These are phyloP conservation scores for Sporisorium iseilematis-ciliati DNA, from an alignment of 1,284 basidiomycete species.

Conservation along the genomic window DNA sequence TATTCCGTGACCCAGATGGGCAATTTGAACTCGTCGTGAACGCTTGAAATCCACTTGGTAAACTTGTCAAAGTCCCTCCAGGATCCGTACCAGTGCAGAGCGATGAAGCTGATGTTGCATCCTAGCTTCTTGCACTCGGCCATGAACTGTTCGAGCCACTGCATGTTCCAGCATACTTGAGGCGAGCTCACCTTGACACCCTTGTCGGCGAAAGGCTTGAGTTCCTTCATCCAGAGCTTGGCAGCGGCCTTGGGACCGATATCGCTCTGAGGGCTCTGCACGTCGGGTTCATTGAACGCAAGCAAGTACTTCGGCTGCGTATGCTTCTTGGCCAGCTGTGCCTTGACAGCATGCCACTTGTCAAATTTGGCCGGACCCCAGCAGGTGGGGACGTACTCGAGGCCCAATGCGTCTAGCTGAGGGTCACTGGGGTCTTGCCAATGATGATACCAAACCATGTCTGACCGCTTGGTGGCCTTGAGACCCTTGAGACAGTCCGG, in stretches of 20 bases:
- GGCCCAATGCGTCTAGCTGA: slow-evolving; percentile 39
- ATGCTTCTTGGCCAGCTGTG: slow-evolving; percentile 24
- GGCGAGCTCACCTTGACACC: slow-evolving; percentile 63
- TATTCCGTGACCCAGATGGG: slow-evolving; percentile 68
- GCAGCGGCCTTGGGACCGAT: slow-evolving; percentile 57
- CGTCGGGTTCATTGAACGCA: slow-evolving; percentile 65
- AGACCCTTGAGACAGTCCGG: slow-evolving; percentile 35
- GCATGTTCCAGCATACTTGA: slow-evolving; percentile 65
- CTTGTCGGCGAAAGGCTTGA: slow-evolving; percentile 58
- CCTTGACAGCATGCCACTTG: slow-evolving; percentile 58
- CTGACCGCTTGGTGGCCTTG: slow-evolving; percentile 15
- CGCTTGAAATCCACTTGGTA: slow-evolving; percentile 52
- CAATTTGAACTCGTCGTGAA: slow-evolving; percentile 46
- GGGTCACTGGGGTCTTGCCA: slow-evolving; percentile 50
- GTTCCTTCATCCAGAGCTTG: slow-evolving; percentile 56
- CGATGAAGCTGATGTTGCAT: slow-evolving; percentile 60
- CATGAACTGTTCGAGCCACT: slow-evolving; percentile 64
- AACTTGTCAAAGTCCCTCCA: slow-evolving; percentile 58
- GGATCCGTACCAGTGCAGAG: slow-evolving; percentile 68
- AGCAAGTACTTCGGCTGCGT: slow-evolving; percentile 48
- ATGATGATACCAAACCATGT: slow-evolving; percentile 57
- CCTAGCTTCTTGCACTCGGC: slow-evolving; percentile 50
- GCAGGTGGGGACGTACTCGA: slow-evolving; percentile 63
- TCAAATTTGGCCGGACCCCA: slow-evolving; percentile 60
- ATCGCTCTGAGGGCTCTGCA: slow-evolving; percentile 52